Conservation (phyloP, 352 stramenopile species). For the Phytophthora nicotianae region DNA sequence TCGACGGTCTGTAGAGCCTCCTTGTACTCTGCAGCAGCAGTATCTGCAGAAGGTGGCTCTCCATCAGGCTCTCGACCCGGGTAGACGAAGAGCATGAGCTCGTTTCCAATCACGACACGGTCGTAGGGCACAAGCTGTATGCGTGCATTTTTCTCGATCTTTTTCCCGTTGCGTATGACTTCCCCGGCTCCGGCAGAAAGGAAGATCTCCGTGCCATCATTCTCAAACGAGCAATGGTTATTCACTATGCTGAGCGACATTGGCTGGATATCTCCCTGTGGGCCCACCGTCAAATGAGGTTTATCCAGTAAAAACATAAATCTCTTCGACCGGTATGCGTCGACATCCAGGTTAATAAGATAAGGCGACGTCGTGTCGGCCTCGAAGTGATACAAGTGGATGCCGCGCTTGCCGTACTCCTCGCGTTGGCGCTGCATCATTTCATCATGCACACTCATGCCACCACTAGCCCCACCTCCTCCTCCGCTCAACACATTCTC, state of each 20-base stretch:
- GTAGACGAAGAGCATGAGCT: conserved; percentile 88
- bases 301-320: conserved; percentile 93
- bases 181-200: conserved; percentile 81
- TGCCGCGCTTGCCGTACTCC: conserved; percentile 92
- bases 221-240: conserved; percentile 85
- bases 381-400: conserved; percentile 91
- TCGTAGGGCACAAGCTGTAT: conserved; percentile 67
- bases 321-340: conserved; percentile 91
- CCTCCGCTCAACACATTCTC: conserved; percentile 70
- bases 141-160: conserved; percentile 50
- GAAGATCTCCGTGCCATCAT: conserved; percentile 44
- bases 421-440: conserved; percentile 88
- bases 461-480: conserved; percentile 34
- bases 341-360: conserved; percentile 94
- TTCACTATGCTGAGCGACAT: conserved; percentile 92
- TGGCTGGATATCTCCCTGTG: conserved; percentile 91
- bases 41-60: conserved; percentile 78
- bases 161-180: conserved; percentile 88
- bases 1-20: conserved; percentile 78
- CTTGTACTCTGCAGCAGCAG: conserved; percentile 90
- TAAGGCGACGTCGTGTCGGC: conserved; percentile 83
- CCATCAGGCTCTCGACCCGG: conserved; percentile 47
- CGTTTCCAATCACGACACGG: conserved; percentile 84
- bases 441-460: conserved; percentile 76
- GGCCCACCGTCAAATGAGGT: conserved; percentile 50